A percentile compares a stretch with the other conserved stretches of the same genome.
phyloP scores from a whole-genome alignment of 495 filamentous ascomycete species.

The Hypoxylon perforatum region DNA sequence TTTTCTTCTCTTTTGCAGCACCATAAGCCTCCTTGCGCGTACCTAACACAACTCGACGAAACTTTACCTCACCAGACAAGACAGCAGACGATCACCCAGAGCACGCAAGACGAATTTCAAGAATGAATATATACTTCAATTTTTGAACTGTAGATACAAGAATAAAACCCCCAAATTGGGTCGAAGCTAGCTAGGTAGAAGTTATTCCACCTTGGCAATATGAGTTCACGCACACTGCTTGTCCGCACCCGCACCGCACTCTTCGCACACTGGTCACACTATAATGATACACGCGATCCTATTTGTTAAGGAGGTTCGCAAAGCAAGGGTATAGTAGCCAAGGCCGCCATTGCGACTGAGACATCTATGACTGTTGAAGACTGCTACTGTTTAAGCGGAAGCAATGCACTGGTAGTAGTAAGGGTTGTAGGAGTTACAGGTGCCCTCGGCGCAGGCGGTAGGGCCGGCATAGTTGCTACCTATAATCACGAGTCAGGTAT shows the following conservation, averaged over 20 bases:
- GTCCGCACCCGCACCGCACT: neutral
- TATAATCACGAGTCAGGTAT: too few species aligned
- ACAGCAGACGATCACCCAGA: too few species aligned
- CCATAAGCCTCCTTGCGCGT: too few species aligned
- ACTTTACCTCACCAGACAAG: too few species aligned
- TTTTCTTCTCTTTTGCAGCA: too few species aligned
- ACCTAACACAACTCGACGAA: too few species aligned
- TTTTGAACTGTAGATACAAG: constrained; percentile 26
- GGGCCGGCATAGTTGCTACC: constrained; percentile 61
- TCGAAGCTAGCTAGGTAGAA: neutral
- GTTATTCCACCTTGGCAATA: neutral
- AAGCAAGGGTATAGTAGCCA: too few species aligned
- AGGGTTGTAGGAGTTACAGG: constrained; percentile 59
- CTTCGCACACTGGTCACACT: neutral
- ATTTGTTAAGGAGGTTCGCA: too few species aligned
- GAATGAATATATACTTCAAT: constrained; percentile 5
- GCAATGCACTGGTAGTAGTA: constrained; percentile 64
- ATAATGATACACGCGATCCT: neutral
- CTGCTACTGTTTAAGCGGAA: too few species aligned
- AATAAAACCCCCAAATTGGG: constrained; percentile 7
- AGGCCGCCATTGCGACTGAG: too few species aligned
- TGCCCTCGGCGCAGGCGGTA: constrained; percentile 57
- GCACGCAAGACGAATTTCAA: neutral
- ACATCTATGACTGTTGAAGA: too few species aligned
- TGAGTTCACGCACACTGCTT: too few species aligned